Evolutionary conservation across 1,284 basidiomycete genomes (phyloP).

Genomic region (Grifola frondosa): DNA sequence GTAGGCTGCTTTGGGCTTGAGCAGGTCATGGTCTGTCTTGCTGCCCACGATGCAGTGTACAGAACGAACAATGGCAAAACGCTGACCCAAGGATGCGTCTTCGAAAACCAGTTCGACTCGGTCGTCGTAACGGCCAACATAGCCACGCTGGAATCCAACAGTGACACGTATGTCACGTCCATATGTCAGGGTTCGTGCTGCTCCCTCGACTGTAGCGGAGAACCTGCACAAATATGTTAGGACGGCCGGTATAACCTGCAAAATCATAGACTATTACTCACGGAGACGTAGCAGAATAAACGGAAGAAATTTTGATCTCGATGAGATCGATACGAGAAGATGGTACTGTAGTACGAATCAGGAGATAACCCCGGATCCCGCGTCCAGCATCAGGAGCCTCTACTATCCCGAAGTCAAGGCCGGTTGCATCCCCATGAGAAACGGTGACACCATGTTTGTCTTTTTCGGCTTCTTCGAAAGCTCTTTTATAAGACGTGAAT

Average conservation of each 20-base stretch:
- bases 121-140: slow-evolving; percentile 49
- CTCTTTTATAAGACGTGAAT: no score
- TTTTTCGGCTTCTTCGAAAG: background rate
- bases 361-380: no score
- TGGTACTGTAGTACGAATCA: no score
- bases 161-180: slow-evolving; percentile 18
- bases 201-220: no score
- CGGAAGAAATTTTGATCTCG: no score
- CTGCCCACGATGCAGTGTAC: slow-evolving; percentile 36
- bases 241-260: no score
- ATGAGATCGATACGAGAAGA: no score
- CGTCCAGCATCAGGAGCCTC: no score
- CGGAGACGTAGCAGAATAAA: no score
- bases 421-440: background rate
- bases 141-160: slow-evolving; percentile 35
- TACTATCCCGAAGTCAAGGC: no score
- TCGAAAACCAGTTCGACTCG: slow-evolving; percentile 38
- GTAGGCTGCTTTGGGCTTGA: slow-evolving; percentile 53
- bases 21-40: slow-evolving; percentile 45
- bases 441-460: background rate
- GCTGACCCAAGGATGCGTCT: slow-evolving; percentile 25
- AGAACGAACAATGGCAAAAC: slow-evolving; percentile 36
- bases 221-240: no score
- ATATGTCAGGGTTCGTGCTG: slow-evolving; percentile 5
- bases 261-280: no score